Evolutionary conservation across 192 early-diverging fungal species (phyloP), one percentile per base, ranked within the genome.

Genomic region (Endogone sp.): DNA sequence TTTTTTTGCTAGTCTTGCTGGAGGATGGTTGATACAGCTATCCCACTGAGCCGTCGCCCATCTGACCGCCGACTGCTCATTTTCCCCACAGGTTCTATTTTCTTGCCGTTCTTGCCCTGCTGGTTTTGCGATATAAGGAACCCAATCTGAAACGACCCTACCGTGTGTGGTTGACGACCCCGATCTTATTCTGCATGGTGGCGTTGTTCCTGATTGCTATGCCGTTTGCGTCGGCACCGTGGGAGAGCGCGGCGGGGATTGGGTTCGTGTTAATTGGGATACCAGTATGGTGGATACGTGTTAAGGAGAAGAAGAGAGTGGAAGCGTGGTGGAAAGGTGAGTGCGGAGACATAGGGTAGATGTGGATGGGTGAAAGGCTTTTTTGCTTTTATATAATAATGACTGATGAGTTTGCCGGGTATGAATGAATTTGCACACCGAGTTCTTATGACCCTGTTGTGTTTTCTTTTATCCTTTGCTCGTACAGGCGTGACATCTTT

Each of bases 91-190:
- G 68, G 49, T 91, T 90, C 63, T 91, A 92, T 63, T 76, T 91
- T 63, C 71, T 86, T 26, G 86, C 86, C 58, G 88, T 92, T 20
- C 64, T 90, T 21, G 90, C 82, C 11, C 65, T 92, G 20, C 54
- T 92, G 2, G 67, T 88, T 3, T 67, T 94, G 67, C 76, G 92
- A 23, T 86, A 78, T 56, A 82, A 75, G n/a, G 86, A 92, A 67
- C 90, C 90, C 1, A 76, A 86, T 60, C 55, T 86, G 55, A 88
- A 85, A 67, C 75, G 92, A 23, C 92, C 92, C 2, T 94, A 87
- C 64, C 66, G 75, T 24, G 90, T 92, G 4, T 92, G 88, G 89
- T 71, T 85, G 8, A 75, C 75, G 22, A 85, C 89, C 2, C 91
- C 92, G 1, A 67, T 90, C 8, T 32, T 89, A 29, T 94, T 94